These are phyloP conservation scores for Phellopilus nigrolimitatus DNA, from an alignment of 1,284 basidiomycete species.

Conservation along the genomic window DNA sequence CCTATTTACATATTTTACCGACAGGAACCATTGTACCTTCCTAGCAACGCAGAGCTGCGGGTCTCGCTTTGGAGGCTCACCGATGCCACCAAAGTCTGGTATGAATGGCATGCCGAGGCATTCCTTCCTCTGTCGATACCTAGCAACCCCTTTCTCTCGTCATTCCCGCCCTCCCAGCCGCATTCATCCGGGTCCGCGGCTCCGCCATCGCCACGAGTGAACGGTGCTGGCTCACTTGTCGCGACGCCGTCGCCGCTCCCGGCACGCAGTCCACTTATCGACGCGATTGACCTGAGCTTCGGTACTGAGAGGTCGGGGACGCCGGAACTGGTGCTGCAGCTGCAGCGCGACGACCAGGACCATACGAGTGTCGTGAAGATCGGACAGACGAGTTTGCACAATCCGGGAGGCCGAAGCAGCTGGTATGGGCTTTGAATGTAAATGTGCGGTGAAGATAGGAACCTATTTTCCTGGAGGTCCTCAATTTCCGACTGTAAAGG, in stretches of 20 bases:
- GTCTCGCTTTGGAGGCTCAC: constrained; percentile 95
- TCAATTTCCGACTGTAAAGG: too few species aligned
- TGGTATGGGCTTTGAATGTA: constrained; percentile 75
- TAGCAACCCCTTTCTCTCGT: constrained; percentile 17
- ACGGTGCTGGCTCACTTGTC: constrained; percentile 26
- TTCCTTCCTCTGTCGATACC: constrained; percentile 64
- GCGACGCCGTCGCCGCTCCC: constrained; percentile 39
- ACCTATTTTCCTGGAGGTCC: too few species aligned
- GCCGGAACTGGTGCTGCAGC: constrained; percentile 24
- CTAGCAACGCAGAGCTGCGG: constrained; percentile 86
- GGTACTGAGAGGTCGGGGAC: constrained; percentile 23
- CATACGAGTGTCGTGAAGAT: constrained; percentile 66
- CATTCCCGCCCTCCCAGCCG: constrained; percentile 18
- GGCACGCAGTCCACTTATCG: constrained; percentile 50
- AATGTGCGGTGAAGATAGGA: neutral
- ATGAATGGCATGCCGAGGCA: constrained; percentile 96
- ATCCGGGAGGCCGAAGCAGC: constrained; percentile 83
- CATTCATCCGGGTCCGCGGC: neutral
- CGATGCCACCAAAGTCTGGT: constrained; percentile 89
- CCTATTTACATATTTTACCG: neutral
- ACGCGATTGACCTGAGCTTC: constrained; percentile 45
- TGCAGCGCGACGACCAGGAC: too few species aligned
- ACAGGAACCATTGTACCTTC: constrained; percentile 90
- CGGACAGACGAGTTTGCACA: constrained; percentile 88
- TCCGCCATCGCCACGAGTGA: constrained; percentile 21